A percentile compares a stretch with the other conserved stretches of the same genome.
phyloP scores from a whole-genome alignment of 495 filamentous ascomycete species.

The Cenococcum geophilum region DNA sequence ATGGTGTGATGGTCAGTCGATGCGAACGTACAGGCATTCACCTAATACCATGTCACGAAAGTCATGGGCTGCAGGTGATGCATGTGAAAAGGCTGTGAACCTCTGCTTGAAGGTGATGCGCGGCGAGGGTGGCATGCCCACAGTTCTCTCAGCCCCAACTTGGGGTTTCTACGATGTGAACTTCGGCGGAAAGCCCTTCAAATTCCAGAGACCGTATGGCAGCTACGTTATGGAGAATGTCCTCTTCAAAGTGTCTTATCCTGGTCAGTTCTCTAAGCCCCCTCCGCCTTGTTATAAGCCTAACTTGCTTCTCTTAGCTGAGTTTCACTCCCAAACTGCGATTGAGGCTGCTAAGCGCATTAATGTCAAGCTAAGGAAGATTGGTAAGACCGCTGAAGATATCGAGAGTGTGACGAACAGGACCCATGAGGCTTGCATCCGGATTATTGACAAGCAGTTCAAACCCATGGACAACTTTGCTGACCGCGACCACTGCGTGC shows the following conservation, averaged over 20 bases:
- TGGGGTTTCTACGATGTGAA: slow-evolving; percentile 99
- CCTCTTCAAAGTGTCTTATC: slow-evolving; percentile 98
- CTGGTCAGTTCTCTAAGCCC: slow-evolving; percentile 51
- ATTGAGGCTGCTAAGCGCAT: slow-evolving; percentile 90
- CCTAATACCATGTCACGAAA: slow-evolving; percentile 99
- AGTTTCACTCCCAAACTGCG: slow-evolving; percentile 98
- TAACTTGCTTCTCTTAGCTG: slow-evolving; percentile 49
- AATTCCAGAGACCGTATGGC: slow-evolving; percentile 92
- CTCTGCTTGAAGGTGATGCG: slow-evolving; percentile 87
- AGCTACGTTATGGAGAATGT: slow-evolving; percentile 99
- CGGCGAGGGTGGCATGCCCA: slow-evolving; percentile 85
- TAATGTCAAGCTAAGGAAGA: slow-evolving; percentile 67
- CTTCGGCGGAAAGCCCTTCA: slow-evolving; percentile 84
- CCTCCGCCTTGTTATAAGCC: not conserved
- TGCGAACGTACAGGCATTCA: slow-evolving; percentile 93
- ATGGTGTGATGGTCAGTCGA: slow-evolving; percentile 91
- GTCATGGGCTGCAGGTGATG: slow-evolving; percentile 97
- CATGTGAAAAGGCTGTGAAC: slow-evolving; percentile 94
- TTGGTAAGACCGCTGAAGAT: slow-evolving; percentile 89
- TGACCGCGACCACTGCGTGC: slow-evolving; percentile 97
- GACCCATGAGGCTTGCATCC: slow-evolving; percentile 95
- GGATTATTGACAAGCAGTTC: slow-evolving; percentile 99
- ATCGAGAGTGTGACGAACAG: slow-evolving; percentile 90
- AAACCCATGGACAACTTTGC: slow-evolving; percentile 99
- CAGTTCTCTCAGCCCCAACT: slow-evolving; percentile 82